Percentiles rank a stretch among this genome's conserved stretches.
Evolutionary conservation across 495 filamentous ascomycete species (phyloP).

Genomic region (Aspergillus baeticus): DNA sequence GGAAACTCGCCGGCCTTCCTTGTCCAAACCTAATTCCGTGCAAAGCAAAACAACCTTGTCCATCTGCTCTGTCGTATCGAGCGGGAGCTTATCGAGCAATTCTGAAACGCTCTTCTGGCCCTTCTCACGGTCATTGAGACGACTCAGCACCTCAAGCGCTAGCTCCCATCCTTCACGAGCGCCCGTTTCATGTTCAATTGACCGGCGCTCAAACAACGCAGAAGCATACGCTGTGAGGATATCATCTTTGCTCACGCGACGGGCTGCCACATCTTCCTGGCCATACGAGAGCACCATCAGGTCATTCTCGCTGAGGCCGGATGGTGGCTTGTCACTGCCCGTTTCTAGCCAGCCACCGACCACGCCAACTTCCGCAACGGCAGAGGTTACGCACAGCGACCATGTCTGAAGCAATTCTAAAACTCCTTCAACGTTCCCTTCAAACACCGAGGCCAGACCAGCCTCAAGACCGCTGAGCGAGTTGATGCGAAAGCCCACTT

Average conservation of each 20-base stretch:
- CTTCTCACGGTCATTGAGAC: slow-evolving; percentile 63
- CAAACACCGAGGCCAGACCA: slow-evolving; percentile 73
- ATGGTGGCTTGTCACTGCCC: slow-evolving; percentile 24
- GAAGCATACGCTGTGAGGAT: slow-evolving; percentile 72
- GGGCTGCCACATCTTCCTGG: slow-evolving; percentile 21
- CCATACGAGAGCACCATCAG: slow-evolving; percentile 61
- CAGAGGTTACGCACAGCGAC: slow-evolving; percentile 72
- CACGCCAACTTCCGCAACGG: slow-evolving; percentile 75
- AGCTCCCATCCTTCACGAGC: slow-evolving; percentile 79
- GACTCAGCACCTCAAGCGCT: slow-evolving; percentile 70
- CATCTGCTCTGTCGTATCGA: slow-evolving; percentile 63
- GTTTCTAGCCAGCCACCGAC: slow-evolving; percentile 69
- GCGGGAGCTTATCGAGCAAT: slow-evolving; percentile 60
- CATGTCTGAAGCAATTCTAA: slow-evolving; percentile 70
- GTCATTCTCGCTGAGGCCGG: slow-evolving; percentile 56
- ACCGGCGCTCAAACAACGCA: slow-evolving; percentile 45
- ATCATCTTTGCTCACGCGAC: slow-evolving; percentile 56
- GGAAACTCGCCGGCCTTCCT: slow-evolving; percentile 68
- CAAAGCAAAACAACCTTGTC: slow-evolving; percentile 74
- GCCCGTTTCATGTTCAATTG: slow-evolving; percentile 36
- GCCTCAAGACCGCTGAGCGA: slow-evolving; percentile 71
- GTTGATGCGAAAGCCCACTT: slow-evolving; percentile 63
- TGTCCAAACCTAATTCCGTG: slow-evolving; percentile 64
- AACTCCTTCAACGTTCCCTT: slow-evolving; percentile 71
- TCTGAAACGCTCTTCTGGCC: slow-evolving; percentile 67